Evolutionary conservation across 257 asterid genomes (phyloP).

Genomic region (Asclepias syriaca): DNA sequence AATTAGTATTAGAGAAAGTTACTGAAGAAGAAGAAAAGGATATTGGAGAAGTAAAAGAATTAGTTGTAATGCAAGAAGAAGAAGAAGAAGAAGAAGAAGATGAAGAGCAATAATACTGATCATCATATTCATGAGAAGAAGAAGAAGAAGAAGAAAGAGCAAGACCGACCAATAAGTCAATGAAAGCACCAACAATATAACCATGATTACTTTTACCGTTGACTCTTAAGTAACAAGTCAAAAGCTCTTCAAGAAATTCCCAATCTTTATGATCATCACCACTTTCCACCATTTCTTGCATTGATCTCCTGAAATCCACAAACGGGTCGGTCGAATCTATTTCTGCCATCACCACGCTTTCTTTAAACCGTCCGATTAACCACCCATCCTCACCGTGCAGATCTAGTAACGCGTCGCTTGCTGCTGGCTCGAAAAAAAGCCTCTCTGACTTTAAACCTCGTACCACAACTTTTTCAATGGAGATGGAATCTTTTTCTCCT

Average conservation of each 20-base stretch:
- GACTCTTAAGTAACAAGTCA: conserved; percentile 47
- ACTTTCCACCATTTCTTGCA: conserved; percentile 83
- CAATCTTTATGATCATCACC: conserved; percentile 37
- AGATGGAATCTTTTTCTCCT: not conserved
- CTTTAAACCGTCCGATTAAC: conserved; percentile 13
- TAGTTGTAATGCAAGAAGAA: conserved; percentile 32
- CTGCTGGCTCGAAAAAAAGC: conserved; percentile 62
- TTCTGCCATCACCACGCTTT: conserved; percentile 28
- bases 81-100: conserved; percentile 30
- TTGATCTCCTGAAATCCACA: conserved; percentile 55
- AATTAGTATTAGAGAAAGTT: conserved; percentile 30
- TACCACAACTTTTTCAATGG: conserved; percentile 31
- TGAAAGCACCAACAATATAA: conserved; percentile 63
- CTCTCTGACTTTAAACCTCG: conserved; percentile 57
- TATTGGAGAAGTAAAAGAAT: conserved; percentile 65
- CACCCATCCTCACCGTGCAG: not conserved
- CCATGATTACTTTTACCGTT: conserved; percentile 48
- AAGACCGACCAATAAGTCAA: conserved; percentile 48
- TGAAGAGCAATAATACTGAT: conserved; percentile 13
- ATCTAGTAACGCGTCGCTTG: conserved; percentile 33
- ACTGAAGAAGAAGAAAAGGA: conserved; percentile 43
- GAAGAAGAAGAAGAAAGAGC: conserved; percentile 15
- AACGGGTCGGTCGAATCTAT: conserved; percentile 63
- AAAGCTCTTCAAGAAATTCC: conserved; percentile 57
- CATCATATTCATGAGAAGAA: conserved; percentile 13